A percentile compares a stretch with the other conserved stretches of the same genome.
Evolutionary conservation across 2,329 filamentous ascomycete species (phyloP).

Genomic region (Aspergillus floridensis): DNA sequence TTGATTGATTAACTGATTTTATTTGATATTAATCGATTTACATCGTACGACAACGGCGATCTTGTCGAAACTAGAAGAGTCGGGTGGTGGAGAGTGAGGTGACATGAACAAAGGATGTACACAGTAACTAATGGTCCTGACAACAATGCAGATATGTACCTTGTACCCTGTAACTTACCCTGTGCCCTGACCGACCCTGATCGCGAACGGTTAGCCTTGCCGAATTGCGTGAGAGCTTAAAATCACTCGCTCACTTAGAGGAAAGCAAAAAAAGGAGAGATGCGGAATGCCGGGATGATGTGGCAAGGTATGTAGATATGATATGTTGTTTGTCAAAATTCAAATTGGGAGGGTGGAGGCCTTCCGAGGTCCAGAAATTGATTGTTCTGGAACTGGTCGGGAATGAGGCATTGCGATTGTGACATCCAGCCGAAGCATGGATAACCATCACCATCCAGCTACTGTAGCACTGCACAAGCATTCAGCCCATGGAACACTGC

Average conservation of each 20-base stretch:
- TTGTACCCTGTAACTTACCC: too few species aligned
- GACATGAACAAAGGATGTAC: too few species aligned
- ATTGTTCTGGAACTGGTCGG: background rate
- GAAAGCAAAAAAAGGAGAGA: background rate
- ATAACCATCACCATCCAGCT: background rate
- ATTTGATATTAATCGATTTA: background rate
- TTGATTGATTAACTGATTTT: background rate
- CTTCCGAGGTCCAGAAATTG: too few species aligned
- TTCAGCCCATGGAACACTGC: too few species aligned
- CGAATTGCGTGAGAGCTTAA: background rate
- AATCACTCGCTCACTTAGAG: too few species aligned
- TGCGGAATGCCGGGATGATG: background rate
- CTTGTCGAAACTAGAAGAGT: background rate
- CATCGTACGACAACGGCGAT: background rate
- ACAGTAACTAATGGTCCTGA: too few species aligned
- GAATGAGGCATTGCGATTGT: background rate
- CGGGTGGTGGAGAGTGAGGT: too few species aligned
- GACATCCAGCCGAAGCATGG: background rate
- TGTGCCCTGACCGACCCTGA: background rate
- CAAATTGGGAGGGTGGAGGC: too few species aligned
- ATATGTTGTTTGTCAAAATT: too few species aligned
- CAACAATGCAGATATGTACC: too few species aligned
- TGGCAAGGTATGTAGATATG: background rate
- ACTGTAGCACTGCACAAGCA: background rate
- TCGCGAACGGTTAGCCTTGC: background rate